phyloP scores from a whole-genome alignment of 2,329 filamentous ascomycete genomes.

The Corynespora cassiicola region DNA sequence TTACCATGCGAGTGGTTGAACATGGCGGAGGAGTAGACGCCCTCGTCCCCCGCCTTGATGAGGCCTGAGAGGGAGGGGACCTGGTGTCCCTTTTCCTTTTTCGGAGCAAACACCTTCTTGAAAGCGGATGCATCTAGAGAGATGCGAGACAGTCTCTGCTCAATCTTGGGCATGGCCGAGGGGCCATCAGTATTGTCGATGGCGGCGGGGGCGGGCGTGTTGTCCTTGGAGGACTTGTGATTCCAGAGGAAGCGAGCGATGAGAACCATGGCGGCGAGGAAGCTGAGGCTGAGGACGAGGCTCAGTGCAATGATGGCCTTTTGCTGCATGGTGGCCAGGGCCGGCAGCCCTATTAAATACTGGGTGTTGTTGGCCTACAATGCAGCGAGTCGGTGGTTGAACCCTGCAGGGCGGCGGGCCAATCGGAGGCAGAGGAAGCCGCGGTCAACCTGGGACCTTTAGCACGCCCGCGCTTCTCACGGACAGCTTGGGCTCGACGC shows the following conservation, averaged over 20 bases:
- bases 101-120: constrained; percentile 26
- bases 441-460: constrained; percentile 19
- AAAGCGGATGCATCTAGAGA: constrained; percentile 13
- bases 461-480: constrained; percentile 19
- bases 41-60: constrained; percentile 42
- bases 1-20: constrained; percentile 28
- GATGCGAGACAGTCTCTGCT: constrained; percentile 17
- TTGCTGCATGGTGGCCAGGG: constrained; percentile 17
- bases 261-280: constrained; percentile 33
- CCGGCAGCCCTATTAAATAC: constrained; percentile 26
- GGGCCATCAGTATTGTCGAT: constrained; percentile 18
- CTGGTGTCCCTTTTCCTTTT: constrained; percentile 22
- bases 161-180: no score
- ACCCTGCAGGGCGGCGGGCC: constrained; percentile 9
- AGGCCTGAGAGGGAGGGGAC: constrained; percentile 36
- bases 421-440: constrained; percentile 38
- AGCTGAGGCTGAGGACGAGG: constrained; percentile 17
- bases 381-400: constrained; percentile 3
- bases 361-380: constrained; percentile 20
- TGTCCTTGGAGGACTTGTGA: constrained; percentile 28
- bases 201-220: constrained; percentile 12
- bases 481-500: no score
- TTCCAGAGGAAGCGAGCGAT: constrained; percentile 30
- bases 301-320: constrained; percentile 23
- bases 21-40: constrained; percentile 30